Base-by-base conservation (phyloP, 306 rosid genomes). In the Castanea crenata region DNA sequence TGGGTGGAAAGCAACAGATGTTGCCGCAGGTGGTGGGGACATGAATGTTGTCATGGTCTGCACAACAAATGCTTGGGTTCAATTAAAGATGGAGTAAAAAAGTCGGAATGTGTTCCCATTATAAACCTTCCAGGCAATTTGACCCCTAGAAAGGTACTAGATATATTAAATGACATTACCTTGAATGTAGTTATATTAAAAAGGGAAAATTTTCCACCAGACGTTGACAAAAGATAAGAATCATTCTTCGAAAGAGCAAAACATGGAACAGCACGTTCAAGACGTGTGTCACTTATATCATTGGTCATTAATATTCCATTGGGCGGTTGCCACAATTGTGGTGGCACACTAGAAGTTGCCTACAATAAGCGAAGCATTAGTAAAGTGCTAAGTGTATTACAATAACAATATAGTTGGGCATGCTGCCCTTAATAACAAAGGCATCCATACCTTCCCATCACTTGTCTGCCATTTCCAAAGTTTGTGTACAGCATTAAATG, bases 31-130 rank as follows among this genome's bases (percentile, higher is more conserved):
- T 35, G 99, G 99, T 8, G 99, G 98, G 19, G 98, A 88, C 99
- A 95, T 95, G 84, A 95, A 95, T 63, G 98, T 91, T 68, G 99
- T 95, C 99, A 95, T 95, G 32, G 94, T 95, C 99, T 95, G 94
- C 88, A 73, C 67, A 14, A 71, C 76, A 82, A 21, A 79, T 57
- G 57, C 38, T 71, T 59, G 23, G 61, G 23, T 55, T 55, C 61
- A 55, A 3, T 20, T 20, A 59, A 59, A 59, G 65, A 21, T 59
- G 20, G 32, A 20, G 32, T 21, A 13, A 59, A 59, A 11, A 21
- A 1, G 18, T 20, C 0, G 13, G 65, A 14, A 59, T 59, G 21
- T 8, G 5, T 19, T 9, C 5, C 27, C 5, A 23, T 59, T 4
- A 59, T 21, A 23, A 27, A 23, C 65, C 25, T 59, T 21, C 16